A percentile compares a stretch with the other conserved stretches of the same genome.
These are phyloP conservation scores for Oryza meyeriana DNA, from an alignment of 176 grass and related monocot genomes.

Conservation along the genomic window DNA sequence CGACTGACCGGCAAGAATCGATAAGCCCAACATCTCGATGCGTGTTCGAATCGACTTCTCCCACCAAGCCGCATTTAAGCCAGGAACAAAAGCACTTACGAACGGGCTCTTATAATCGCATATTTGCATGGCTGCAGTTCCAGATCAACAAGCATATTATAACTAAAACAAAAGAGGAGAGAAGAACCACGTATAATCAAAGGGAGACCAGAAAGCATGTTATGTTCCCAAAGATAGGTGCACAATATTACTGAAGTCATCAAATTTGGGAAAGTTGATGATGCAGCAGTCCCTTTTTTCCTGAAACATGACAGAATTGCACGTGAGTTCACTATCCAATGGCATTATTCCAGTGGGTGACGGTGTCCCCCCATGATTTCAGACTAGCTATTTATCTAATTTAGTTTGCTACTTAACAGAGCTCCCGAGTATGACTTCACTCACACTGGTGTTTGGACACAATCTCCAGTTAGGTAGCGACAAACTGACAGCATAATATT, in stretches of 20 bases:
- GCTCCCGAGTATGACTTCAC: not conserved
- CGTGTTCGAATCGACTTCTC: no score
- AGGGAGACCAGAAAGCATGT: not conserved
- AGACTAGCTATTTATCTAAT: not conserved
- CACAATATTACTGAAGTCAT: not conserved
- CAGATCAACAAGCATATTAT: not conserved
- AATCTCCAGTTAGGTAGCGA: not conserved
- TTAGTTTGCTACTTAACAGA: not conserved
- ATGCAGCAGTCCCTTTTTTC: not conserved
- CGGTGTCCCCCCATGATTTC: not conserved
- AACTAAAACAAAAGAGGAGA: not conserved
- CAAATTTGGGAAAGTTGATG: not conserved
- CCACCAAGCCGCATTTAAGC: no score
- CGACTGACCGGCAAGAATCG: no score
- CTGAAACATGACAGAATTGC: not conserved
- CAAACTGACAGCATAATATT: not conserved
- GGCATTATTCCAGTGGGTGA: not conserved
- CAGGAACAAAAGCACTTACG: no score
- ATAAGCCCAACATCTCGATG: no score
- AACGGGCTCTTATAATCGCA: no score
- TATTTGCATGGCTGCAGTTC: conserved; percentile 6
- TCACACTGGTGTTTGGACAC: not conserved
- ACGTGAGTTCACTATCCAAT: not conserved
- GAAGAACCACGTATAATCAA: not conserved
- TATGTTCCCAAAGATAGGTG: not conserved